phyloP scores from a whole-genome alignment of 2,329 filamentous ascomycete genomes.

The Cercospora sojina region DNA sequence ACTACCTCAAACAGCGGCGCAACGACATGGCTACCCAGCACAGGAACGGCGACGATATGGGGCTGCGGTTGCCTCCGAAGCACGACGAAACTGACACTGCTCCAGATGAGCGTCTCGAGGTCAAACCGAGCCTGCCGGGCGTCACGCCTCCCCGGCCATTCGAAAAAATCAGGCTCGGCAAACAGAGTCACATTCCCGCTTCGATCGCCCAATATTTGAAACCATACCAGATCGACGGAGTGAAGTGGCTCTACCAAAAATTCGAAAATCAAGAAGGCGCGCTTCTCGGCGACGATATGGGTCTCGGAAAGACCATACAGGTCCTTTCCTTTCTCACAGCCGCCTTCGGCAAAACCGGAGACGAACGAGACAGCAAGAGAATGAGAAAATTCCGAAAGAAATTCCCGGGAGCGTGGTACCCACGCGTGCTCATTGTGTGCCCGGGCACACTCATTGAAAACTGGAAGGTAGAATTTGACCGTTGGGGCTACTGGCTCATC shows the following conservation, averaged over 20 bases:
- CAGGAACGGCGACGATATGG: conserved; percentile 60
- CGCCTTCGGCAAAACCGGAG: conserved; percentile 91
- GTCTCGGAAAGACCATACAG: conserved; percentile 93
- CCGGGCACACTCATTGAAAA: conserved; percentile 86
- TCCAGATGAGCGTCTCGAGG: conserved; percentile 60
- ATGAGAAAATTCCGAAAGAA: conserved; percentile 79
- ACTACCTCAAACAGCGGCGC: conserved; percentile 70
- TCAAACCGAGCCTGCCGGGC: conserved; percentile 67
- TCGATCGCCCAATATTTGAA: conserved; percentile 88
- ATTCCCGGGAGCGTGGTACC: conserved; percentile 69
- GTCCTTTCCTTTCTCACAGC: conserved; percentile 88
- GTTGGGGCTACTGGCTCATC: conserved; percentile 95
- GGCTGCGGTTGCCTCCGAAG: conserved; percentile 72
- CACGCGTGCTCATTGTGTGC: conserved; percentile 78
- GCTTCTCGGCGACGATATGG: conserved; percentile 96
- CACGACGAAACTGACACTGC: conserved; percentile 72
- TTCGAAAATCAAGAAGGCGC: conserved; percentile 91
- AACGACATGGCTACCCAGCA: conserved; percentile 62
- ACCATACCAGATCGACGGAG: conserved; percentile 86
- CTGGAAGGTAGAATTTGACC: conserved; percentile 80
- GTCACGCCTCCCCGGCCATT: conserved; percentile 65
- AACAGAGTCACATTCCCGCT: conserved; percentile 72
- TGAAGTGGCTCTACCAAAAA: conserved; percentile 77
- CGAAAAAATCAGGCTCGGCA: conserved; percentile 69
- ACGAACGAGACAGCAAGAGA: conserved; percentile 78